Evolutionary conservation across 129 eudicot species (phyloP).

Genomic region (Flaveria linearis): DNA sequence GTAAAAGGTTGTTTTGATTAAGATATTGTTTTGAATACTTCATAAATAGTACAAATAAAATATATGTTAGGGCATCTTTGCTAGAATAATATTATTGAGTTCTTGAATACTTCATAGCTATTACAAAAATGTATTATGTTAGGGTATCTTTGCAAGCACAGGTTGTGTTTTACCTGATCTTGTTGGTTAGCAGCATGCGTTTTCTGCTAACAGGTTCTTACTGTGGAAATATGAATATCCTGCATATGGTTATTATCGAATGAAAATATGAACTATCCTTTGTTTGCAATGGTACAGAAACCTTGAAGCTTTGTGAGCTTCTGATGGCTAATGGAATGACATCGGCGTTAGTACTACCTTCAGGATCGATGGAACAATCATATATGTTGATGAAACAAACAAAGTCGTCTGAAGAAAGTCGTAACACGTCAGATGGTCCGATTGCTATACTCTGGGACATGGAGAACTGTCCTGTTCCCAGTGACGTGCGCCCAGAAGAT

Average conservation of each 20-base stretch:
- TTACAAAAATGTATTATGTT: background rate
- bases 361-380: conserved; percentile 45
- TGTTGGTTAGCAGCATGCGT: background rate
- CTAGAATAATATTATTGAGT: background rate
- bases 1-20: background rate
- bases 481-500: conserved; percentile 82
- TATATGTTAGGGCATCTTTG: background rate
- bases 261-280: background rate
- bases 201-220: background rate
- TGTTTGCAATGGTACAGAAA: conserved; percentile 27
- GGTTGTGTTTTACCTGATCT: background rate
- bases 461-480: conserved; percentile 93
- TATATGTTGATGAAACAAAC: conserved; percentile 32
- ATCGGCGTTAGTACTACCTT: conserved; percentile 33
- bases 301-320: conserved; percentile 23
- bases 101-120: background rate
- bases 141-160: background rate
- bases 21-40: background rate
- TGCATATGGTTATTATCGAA: background rate
- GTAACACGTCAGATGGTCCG: conserved; percentile 49
- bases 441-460: conserved; percentile 96
- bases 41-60: background rate
- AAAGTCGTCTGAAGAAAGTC: conserved; percentile 38
- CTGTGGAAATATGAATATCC: too few species aligned
- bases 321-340: conserved; percentile 49